Percentiles rank a stretch among this genome's conserved stretches.
These are phyloP conservation scores for Wickerhamiella slavikovae DNA, from an alignment of 805 yeast genomes.

Conservation along the genomic window DNA sequence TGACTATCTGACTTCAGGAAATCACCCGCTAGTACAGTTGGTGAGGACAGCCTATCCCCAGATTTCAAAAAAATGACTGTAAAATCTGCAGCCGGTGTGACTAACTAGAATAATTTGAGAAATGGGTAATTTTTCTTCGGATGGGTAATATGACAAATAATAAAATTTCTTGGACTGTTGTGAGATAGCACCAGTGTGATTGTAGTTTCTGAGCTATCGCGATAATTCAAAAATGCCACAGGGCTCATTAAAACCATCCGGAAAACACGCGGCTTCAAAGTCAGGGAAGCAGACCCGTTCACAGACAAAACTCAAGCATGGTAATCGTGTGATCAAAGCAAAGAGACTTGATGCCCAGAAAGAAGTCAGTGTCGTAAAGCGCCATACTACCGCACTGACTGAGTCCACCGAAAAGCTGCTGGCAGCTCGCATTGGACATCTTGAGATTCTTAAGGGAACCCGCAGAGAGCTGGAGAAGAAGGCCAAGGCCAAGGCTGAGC, in stretches of 20 bases:
- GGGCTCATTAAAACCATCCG: constrained; percentile 16
- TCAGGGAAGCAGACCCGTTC: constrained; percentile 19
- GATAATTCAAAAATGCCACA: constrained; percentile 17
- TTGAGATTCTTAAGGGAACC: constrained; percentile 78
- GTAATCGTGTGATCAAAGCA: constrained; percentile 27
- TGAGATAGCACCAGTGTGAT: too few species aligned
- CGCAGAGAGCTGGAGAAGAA: constrained; percentile 61
- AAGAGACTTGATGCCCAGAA: constrained; percentile 48
- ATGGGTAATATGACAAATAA: too few species aligned
- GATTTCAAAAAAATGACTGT: too few species aligned
- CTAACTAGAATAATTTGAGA: too few species aligned
- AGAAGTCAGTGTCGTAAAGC: constrained; percentile 30
- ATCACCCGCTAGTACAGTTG: too few species aligned
- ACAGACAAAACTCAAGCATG: too few species aligned
- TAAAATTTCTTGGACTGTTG: too few species aligned
- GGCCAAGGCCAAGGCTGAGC: constrained; percentile 12
- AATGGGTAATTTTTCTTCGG: too few species aligned
- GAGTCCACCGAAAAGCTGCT: constrained; percentile 65
- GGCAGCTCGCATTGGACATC: constrained; percentile 81
- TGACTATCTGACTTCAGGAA: too few species aligned
- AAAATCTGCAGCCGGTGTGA: too few species aligned
- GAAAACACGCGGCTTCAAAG: constrained; percentile 4
- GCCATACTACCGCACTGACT: constrained; percentile 31
- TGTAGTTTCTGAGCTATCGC: too few species aligned
- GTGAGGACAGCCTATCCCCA: too few species aligned